Evolutionary conservation across 1,139 yeast genomes (phyloP).

Genomic region (Candida buenavistaensis): DNA sequence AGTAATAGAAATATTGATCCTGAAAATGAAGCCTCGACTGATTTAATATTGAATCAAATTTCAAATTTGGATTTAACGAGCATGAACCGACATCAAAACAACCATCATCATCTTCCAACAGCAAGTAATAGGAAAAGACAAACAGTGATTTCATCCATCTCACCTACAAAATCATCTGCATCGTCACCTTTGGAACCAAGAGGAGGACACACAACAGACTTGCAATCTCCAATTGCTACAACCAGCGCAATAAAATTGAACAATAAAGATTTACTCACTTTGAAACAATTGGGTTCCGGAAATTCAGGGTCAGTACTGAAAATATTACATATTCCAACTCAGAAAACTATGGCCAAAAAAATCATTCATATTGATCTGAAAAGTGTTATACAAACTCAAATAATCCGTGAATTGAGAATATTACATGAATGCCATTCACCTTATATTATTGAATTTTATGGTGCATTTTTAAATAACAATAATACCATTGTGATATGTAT

Average conservation of each 20-base stretch:
- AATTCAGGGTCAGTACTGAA: constrained; percentile 92
- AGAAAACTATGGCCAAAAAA: constrained; percentile 88
- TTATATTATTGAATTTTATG: constrained; percentile 84
- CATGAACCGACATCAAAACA: constrained; percentile 7
- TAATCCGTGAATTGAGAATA: constrained; percentile 82
- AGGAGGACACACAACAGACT: constrained; percentile 11
- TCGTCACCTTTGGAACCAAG: constrained; percentile 20
- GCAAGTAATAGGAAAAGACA: constrained; percentile 30
- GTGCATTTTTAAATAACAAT: constrained; percentile 72
- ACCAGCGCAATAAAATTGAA: constrained; percentile 48
- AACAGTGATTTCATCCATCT: constrained; percentile 45
- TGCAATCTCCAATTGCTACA: constrained; percentile 36
- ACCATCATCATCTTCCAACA: constrained; percentile 8
- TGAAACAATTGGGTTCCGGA: constrained; percentile 86
- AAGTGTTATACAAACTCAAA: constrained; percentile 77
- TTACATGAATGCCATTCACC: constrained; percentile 88
- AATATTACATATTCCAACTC: constrained; percentile 85
- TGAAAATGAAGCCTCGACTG: constrained; percentile 24
- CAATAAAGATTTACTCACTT: constrained; percentile 68
- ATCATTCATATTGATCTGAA: constrained; percentile 85
- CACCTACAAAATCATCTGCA: constrained; percentile 40
- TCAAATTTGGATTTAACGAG: constrained; percentile 26
- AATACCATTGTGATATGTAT: constrained; percentile 79
- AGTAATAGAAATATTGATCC: constrained; percentile 32
- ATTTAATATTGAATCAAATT: constrained; percentile 30